These are phyloP conservation scores for Globisporangium viniferum DNA, from an alignment of 352 stramenopile species.

Conservation along the genomic window DNA sequence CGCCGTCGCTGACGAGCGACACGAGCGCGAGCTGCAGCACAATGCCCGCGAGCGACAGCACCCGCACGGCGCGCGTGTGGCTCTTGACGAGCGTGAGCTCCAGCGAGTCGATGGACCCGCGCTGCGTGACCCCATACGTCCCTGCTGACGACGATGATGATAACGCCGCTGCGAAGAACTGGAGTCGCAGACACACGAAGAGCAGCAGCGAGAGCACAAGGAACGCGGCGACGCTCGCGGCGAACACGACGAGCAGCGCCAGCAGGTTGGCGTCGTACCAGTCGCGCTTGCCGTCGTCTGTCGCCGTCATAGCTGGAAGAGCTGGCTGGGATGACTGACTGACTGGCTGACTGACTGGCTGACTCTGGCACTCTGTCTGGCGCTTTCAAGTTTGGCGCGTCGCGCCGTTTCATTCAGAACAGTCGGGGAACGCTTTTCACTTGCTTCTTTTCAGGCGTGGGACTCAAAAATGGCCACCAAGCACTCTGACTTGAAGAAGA, in stretches of 20 bases:
- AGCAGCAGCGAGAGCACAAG: conserved; percentile 31
- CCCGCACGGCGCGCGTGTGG: conserved; percentile 41
- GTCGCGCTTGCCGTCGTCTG: conserved; percentile 20
- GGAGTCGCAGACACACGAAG: conserved; percentile 25
- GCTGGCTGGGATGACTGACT: no score
- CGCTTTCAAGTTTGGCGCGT: not conserved
- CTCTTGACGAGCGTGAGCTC: conserved; percentile 59
- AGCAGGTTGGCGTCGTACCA: conserved; percentile 48
- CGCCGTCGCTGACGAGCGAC: conserved; percentile 17
- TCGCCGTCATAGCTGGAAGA: no score
- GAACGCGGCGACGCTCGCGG: conserved; percentile 36
- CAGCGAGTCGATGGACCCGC: conserved; percentile 32
- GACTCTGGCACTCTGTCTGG: not conserved
- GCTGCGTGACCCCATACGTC: conserved; percentile 7
- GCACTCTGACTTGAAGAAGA: conserved; percentile 2
- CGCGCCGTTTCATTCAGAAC: conserved; percentile 1
- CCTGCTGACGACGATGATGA: not conserved
- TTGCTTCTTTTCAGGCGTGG: not conserved
- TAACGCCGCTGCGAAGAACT: conserved; percentile 13
- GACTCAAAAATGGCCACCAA: conserved; percentile 1
- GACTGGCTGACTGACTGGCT: not conserved
- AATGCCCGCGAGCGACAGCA: conserved; percentile 43
- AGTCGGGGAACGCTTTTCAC: conserved; percentile 4
- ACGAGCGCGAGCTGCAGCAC: conserved; percentile 41
- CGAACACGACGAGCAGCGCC: conserved; percentile 34